Conservation (phyloP, 352 stramenopile genomes). For the Phytophthora fragariae region DNA sequence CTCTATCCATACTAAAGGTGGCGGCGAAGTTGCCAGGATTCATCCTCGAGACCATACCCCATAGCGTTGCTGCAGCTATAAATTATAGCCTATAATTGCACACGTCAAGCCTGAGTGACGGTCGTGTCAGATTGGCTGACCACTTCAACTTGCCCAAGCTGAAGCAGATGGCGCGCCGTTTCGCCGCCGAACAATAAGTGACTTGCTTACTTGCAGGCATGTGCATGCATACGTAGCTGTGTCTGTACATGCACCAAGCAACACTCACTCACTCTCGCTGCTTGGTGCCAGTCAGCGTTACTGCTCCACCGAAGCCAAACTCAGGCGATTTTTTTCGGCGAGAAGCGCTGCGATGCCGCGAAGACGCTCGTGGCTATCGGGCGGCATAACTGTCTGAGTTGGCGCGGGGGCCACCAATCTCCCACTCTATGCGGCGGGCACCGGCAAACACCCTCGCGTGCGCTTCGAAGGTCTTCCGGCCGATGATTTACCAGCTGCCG, state of each 20-base stretch:
- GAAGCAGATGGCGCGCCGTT: slow-evolving; percentile 18
- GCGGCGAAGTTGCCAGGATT: slow-evolving; percentile 10
- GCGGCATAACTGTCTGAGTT: slow-evolving; percentile 26
- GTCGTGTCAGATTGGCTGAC: slow-evolving; percentile 1
- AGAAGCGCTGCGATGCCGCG: not conserved
- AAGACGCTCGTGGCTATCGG: not conserved
- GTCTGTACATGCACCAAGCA: not conserved
- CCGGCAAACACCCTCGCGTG: slow-evolving; percentile 14
- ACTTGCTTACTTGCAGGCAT: not conserved
- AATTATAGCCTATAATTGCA: slow-evolving; percentile 10
- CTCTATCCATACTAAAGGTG: not conserved
- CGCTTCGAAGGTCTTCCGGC: slow-evolving; percentile 14
- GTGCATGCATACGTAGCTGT: not conserved
- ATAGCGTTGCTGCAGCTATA: slow-evolving; percentile 3
- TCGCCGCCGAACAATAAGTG: slow-evolving; percentile 5
- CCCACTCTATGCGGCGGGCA: slow-evolving; percentile 20
- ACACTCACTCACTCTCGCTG: not conserved
- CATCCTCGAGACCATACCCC: slow-evolving; percentile 28
- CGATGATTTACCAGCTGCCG: slow-evolving; percentile 33
- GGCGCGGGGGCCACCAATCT: slow-evolving; percentile 9
- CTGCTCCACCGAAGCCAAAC: not conserved
- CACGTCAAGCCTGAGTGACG: not conserved
- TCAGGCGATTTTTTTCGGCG: not conserved
- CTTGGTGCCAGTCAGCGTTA: not conserved
- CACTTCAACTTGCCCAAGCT: slow-evolving; percentile 14